Evolutionary conservation across 345 rosid genomes (phyloP).

Genomic region (Acer campestre): DNA sequence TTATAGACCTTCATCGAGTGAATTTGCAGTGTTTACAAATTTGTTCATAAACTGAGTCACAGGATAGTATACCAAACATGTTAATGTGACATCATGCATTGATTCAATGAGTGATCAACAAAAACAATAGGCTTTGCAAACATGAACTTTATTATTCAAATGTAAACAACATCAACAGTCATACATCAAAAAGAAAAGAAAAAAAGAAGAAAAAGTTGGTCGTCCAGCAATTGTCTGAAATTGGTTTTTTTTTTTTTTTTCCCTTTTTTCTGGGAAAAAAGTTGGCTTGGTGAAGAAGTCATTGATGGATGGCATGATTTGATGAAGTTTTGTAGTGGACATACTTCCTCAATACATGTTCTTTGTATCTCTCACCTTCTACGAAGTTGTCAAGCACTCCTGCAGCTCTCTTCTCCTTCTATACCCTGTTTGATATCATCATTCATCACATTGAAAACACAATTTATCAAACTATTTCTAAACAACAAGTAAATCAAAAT

Average conservation of each 20-base stretch:
- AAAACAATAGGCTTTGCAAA: too few species aligned
- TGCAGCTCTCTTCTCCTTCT: constrained; percentile 55
- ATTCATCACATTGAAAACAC: too few species aligned
- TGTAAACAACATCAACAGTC: background rate
- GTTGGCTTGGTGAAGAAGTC: constrained; percentile 57
- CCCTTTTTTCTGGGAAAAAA: background rate
- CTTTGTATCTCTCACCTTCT: constrained; percentile 61
- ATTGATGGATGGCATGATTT: constrained; percentile 73
- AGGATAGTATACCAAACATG: too few species aligned
- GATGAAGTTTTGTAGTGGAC: constrained; percentile 34
- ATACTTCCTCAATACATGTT: constrained; percentile 54
- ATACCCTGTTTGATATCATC: constrained; percentile 30
- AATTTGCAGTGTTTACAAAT: too few species aligned
- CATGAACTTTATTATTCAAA: constrained; percentile 10
- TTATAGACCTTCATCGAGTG: too few species aligned
- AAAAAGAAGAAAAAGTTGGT: background rate
- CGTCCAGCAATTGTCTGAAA: background rate
- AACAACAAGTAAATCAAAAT: too few species aligned
- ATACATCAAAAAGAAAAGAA: background rate
- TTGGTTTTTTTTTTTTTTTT: background rate
- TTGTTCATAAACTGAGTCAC: too few species aligned
- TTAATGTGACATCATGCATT: too few species aligned
- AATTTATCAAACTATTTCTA: too few species aligned
- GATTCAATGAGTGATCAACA: too few species aligned
- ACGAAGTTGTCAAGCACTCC: constrained; percentile 56